Evolutionary conservation across 2,329 filamentous ascomycete genomes (phyloP), one percentile per base, ranked within the genome.

Genomic region (Fusarium coffeatum): DNA sequence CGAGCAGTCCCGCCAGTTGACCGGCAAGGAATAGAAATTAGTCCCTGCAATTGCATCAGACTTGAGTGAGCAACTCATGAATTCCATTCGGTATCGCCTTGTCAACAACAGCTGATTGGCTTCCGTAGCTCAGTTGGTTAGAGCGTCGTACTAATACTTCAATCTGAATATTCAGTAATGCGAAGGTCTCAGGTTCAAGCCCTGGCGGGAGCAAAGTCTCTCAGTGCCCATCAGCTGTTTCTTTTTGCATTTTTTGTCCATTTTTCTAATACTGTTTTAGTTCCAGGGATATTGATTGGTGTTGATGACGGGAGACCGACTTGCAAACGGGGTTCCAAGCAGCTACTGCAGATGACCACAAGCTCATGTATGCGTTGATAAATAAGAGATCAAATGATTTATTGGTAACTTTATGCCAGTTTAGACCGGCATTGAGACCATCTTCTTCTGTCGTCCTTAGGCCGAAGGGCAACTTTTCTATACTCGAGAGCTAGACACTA

Each of bases 91-190:
- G 9, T 12, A 3, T 0, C 4, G 0, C 0, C 1, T 2, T 12
- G 15, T 13, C 41, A 71, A 51, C 40, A 50, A 59, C 60, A 72
- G 61, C 32, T 71, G 61, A 63, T 66, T 56, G 64, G 73, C 73
- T 75, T 74, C 72, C 73, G 60, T 75, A 75, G 72, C 73, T 75
- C 72, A 75, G 73, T 75, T 75, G 72, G 72, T 74, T 74, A 74
- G 72, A 75, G 72, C 72, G 69, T 75, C 72, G 71, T 74, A 72
- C 71, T 75, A 75, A 74, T 75, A 75, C 61, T 71, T 72, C 47
- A 55, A 22, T n/a, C 55, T 43, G 56, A 73, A 62, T 72, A 53
- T 50, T 48, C 13, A 40, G 72, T 73, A 22, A 73, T 74, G 72
- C 72, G 72, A 64, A 73, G 72, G 72, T 68, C 72, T 72, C 70